Evolutionary conservation across 768 basidiomycete genomes (phyloP), one percentile per base, ranked within the genome.

Genomic region (Dioszegia hungarica): DNA sequence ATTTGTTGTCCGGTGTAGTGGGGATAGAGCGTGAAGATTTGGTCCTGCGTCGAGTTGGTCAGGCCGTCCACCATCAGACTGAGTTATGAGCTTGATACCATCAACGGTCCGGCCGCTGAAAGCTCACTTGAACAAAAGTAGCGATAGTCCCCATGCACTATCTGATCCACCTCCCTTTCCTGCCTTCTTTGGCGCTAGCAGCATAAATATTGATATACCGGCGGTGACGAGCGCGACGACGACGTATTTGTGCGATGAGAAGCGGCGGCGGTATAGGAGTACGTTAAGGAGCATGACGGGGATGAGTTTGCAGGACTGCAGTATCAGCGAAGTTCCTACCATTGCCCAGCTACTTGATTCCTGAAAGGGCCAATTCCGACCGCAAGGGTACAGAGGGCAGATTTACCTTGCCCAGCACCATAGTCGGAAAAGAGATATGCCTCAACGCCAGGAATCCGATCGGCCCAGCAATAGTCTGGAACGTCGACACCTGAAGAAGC

Each of bases 341-440:
- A 40, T 6, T 33, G 48, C 31, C 31, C 17, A 33, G 48, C n/a
- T n/a, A n/a, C n/a, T n/a, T n/a, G n/a, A n/a, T n/a, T n/a, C n/a
- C n/a, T n/a, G n/a, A n/a, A n/a, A n/a, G n/a, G n/a, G n/a, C n/a
- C n/a, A n/a, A n/a, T n/a, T n/a, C n/a, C n/a, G n/a, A n/a, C n/a
- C n/a, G n/a, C n/a, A n/a, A n/a, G n/a, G 20, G 39, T 6, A 54
- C 5, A 24, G 37, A 28, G n/a, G n/a, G n/a, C 22, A 5, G 25
- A 38, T 70, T 62, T 50, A 74, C 75, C 67, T 98, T 98, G 50
- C 90, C 95, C 62, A 98, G 86, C 31, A 98, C 93, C 89, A 97
- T 94, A 40, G 94, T 91, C 47, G 95, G 95, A 80, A 97, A 98
- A 17, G 91, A 91, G 72, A 99, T 92, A 78, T 94, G 90, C 24